A percentile compares a stretch with the other conserved stretches of the same genome.
These are phyloP conservation scores for Pneumocystis jirovecii DNA, from an alignment of 1,139 yeast species.

Conservation along the genomic window DNA sequence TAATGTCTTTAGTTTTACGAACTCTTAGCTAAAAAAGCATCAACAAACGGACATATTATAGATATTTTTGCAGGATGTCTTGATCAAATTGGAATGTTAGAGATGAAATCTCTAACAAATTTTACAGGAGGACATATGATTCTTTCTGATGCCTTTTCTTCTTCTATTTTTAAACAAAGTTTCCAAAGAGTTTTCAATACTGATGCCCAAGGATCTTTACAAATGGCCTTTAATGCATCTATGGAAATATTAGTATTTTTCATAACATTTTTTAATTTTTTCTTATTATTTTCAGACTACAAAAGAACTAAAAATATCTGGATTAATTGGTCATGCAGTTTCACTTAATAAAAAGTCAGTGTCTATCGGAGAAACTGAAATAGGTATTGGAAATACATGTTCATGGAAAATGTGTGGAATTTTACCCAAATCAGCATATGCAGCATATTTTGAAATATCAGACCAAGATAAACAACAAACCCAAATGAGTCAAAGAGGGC, in stretches of 20 bases:
- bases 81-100: conserved; percentile 95
- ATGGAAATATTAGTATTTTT: conserved; percentile 47
- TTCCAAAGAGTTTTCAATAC: conserved; percentile 73
- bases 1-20: conserved; percentile 42
- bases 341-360: conserved; percentile 47
- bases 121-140: conserved; percentile 88
- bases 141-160: conserved; percentile 87
- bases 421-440: conserved; percentile 77
- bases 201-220: conserved; percentile 70
- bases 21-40: conserved; percentile 54
- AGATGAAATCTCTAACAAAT: conserved; percentile 81
- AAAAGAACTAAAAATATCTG: conserved; percentile 75
- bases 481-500: conserved; percentile 23
- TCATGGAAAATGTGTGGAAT: conserved; percentile 73
- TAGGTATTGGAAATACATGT: conserved; percentile 85
- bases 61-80: conserved; percentile 96
- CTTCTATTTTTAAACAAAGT: conserved; percentile 90
- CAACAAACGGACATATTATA: conserved; percentile 70
- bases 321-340: conserved; percentile 86
- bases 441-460: conserved; percentile 68
- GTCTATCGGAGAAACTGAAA: conserved; percentile 80
- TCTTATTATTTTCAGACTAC: conserved; percentile 34
- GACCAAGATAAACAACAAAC: conserved; percentile 32
- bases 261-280: background rate
- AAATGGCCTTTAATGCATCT: conserved; percentile 77